These are phyloP conservation scores for Starmerella scarabaei DNA, from an alignment of 805 yeast genomes.

Conservation along the genomic window DNA sequence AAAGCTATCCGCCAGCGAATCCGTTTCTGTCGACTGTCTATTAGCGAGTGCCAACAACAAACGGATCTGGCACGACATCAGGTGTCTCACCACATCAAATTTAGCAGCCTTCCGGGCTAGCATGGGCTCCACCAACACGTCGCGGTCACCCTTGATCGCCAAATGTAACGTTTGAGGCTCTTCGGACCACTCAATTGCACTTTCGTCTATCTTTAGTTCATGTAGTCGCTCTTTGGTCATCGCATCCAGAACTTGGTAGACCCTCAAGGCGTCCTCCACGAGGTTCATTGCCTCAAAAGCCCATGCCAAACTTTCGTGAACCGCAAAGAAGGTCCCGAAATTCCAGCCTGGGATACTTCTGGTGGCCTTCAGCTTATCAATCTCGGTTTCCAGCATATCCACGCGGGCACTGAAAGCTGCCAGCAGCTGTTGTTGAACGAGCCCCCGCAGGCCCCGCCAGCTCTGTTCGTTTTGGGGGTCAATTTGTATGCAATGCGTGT, in stretches of 20 bases:
- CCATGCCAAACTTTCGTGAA: conserved; percentile 40
- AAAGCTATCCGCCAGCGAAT: conserved; percentile 23
- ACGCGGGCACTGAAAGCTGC: conserved; percentile 42
- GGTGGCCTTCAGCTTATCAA: conserved; percentile 30
- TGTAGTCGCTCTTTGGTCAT: conserved; percentile 14
- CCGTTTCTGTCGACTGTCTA: conserved; percentile 19
- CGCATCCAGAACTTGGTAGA: conserved; percentile 36
- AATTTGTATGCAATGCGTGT: conserved; percentile 21
- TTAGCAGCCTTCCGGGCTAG: conserved; percentile 27
- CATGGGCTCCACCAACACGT: conserved; percentile 24
- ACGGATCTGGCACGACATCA: conserved; percentile 28
- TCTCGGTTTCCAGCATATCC: conserved; percentile 30
- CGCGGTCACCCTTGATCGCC: conserved; percentile 14
- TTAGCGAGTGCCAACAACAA: conserved; percentile 25
- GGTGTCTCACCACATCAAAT: conserved; percentile 31
- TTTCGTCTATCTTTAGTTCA: too few relatives aligned
- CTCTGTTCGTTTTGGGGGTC: conserved; percentile 14
- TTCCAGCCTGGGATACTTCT: conserved; percentile 33
- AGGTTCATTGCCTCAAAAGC: conserved; percentile 44
- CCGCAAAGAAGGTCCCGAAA: conserved; percentile 33
- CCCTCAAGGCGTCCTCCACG: conserved; percentile 44
- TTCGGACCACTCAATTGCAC: conserved; percentile 7
- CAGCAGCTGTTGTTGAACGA: conserved; percentile 39
- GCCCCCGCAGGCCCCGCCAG: conserved; percentile 37
- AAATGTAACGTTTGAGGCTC: conserved; percentile 5